Evolutionary conservation across 805 yeast species (phyloP), one percentile per base, ranked within the genome.

Genomic region (Cyberlindnera sargentensis): DNA sequence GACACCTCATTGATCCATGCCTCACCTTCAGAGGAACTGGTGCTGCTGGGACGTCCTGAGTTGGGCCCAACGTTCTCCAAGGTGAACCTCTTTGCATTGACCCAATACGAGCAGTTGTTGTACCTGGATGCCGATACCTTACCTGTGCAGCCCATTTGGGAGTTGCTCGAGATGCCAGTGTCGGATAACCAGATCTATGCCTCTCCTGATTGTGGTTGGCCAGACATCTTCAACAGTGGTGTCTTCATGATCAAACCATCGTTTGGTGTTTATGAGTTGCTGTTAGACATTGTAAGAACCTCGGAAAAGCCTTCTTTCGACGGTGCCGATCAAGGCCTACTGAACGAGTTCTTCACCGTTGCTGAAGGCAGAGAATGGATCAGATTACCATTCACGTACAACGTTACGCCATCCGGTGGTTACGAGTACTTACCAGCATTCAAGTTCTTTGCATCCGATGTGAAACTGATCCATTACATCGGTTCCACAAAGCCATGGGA

Each of bases 271-370:
- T 80, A 65, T 51, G 46, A 61, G 5, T 62, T 64, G 15, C 65
- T 87, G 36, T 38, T 62, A 23, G 42, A 49, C 2, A 56, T 57
- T 24, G 55, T 65, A 25, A 52, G 35, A 46, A 46, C 50, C 7
- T 51, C 57, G 11, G 49, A 40, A 30, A 41, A n/a, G 47, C 67
- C 65, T 3, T 65, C 77, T 0, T 86, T 87, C 55, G 96, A 87
- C 59, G 95, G 95, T 34, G 93, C 95, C 2, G 96, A 87, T 62
- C 96, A 87, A 62, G 96, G 96, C 3, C 66, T 87, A 36, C 67
- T 87, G 50, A 87, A 88, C 60, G 82, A 82, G 54, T 81, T 71
- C 56, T 85, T 84, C 50, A 56, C 44, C 36, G 42, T 51, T 9
- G 55, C 57, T 44, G 35, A 28, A 5, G 23, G 40, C 38, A 31